Evolutionary conservation across 2,329 filamentous ascomycete genomes (phyloP).

Genomic region (Colletotrichum spaethianum): DNA sequence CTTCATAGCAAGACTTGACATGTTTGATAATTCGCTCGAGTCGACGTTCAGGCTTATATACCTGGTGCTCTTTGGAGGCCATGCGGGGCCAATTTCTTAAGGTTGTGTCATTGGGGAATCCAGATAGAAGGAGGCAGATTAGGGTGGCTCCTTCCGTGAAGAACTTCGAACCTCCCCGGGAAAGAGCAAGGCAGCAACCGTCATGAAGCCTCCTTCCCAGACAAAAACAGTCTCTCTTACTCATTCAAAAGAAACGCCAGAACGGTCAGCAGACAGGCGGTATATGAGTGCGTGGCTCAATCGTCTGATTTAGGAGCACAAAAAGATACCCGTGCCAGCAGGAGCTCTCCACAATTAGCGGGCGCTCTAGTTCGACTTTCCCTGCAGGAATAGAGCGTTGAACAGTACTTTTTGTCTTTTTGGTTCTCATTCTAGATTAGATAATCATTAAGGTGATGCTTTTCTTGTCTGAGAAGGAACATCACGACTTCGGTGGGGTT

Average conservation of each 20-base stretch:
- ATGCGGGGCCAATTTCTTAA: neutral
- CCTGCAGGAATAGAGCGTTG: slow-evolving; percentile 15
- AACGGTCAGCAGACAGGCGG: neutral
- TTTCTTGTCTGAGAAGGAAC: neutral
- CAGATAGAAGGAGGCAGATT: neutral
- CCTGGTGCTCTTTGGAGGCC: neutral
- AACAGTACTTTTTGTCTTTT: neutral
- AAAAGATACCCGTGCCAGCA: slow-evolving; percentile 6
- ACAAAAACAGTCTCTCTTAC: neutral
- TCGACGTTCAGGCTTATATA: neutral
- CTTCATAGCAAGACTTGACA: neutral
- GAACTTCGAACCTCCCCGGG: neutral
- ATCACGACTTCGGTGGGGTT: neutral
- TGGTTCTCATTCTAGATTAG: too few species aligned
- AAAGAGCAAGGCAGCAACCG: neutral
- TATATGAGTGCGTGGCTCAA: slow-evolving; percentile 14
- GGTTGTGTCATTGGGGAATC: neutral
- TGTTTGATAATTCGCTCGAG: neutral
- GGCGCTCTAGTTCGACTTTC: slow-evolving; percentile 9
- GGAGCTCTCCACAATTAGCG: slow-evolving; percentile 3
- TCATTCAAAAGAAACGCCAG: neutral
- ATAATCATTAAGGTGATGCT: too few species aligned
- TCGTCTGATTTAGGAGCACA: neutral
- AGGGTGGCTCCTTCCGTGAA: neutral
- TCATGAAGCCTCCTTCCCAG: neutral